phyloP scores from a whole-genome alignment of 2,329 filamentous ascomycete species.

The Periconia sp. region DNA sequence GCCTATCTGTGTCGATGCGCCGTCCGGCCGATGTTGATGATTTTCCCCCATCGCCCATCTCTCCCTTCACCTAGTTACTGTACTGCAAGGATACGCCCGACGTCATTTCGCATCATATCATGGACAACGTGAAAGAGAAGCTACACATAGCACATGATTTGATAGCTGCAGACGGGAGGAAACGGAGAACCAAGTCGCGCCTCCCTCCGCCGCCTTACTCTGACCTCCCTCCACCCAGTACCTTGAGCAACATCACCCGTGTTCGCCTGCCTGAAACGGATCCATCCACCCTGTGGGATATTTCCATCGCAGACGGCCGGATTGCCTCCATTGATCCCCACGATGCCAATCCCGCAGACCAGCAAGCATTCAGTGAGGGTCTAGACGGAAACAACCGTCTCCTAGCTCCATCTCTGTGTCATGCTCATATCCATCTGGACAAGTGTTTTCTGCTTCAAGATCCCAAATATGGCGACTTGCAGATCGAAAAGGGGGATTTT shows the following conservation, averaged over 20 bases:
- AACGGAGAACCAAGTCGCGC: constrained; percentile 3
- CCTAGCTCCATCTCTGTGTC: constrained; percentile 62
- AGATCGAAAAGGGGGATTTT: constrained; percentile 64
- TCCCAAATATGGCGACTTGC: constrained; percentile 61
- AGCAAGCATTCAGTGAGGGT: constrained; percentile 23
- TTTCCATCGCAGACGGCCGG: constrained; percentile 35
- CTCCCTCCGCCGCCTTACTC: constrained; percentile 14
- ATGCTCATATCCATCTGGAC: constrained; percentile 74
- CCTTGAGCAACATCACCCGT: constrained; percentile 31
- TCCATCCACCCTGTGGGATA: constrained; percentile 39
- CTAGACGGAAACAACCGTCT: constrained; percentile 48
- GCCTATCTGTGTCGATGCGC: not conserved
- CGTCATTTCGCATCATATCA: not conserved
- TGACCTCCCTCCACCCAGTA: constrained; percentile 13
- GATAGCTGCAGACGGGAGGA: constrained; percentile 1
- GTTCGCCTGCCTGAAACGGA: constrained; percentile 39
- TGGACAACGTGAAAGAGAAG: constrained; percentile 5
- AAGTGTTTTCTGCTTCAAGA: constrained; percentile 64
- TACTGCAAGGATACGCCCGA: not conserved
- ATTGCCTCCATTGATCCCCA: constrained; percentile 40
- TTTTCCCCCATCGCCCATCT: not conserved
- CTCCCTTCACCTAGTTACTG: not conserved
- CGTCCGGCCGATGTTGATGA: constrained; percentile 2
- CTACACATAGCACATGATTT: constrained; percentile 21
- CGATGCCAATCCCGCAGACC: constrained; percentile 7